Percentiles rank a stretch among this genome's conserved stretches.
Evolutionary conservation across 345 rosid species (phyloP).

Genomic region (Garcia nutans): DNA sequence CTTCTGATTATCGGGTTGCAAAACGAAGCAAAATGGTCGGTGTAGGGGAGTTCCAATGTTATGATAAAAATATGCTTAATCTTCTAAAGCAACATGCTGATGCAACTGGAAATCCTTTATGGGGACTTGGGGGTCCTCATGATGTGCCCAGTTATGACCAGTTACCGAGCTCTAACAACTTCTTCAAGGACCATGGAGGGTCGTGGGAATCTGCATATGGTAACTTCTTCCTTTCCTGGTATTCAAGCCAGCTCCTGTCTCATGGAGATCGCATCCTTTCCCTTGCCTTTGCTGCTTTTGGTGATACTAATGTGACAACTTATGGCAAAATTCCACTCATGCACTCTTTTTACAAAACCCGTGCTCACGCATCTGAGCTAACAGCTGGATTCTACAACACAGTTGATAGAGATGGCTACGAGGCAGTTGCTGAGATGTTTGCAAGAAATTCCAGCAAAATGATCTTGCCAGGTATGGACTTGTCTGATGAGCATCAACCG

Average conservation of each 20-base stretch:
- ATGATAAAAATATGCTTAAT: conserved; percentile 70
- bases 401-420: conserved; percentile 58
- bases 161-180: conserved; percentile 42
- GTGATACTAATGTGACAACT: conserved; percentile 34
- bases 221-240: conserved; percentile 88
- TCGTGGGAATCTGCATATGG: conserved; percentile 89
- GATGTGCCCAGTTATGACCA: conserved; percentile 67
- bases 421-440: conserved; percentile 55
- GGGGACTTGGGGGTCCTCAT: conserved; percentile 96
- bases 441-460: conserved; percentile 75
- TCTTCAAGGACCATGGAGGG: conserved; percentile 74
- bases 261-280: conserved; percentile 75
- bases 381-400: conserved; percentile 80
- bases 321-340: conserved; percentile 69
- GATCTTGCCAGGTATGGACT: conserved; percentile 85
- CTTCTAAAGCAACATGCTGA: conserved; percentile 70
- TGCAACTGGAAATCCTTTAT: conserved; percentile 64
- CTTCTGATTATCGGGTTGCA: conserved; percentile 46
- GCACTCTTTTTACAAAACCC: conserved; percentile 71
- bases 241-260: conserved; percentile 58
- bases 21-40: conserved; percentile 39
- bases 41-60: conserved; percentile 89
- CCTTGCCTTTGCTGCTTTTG: conserved; percentile 54
- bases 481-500: conserved; percentile 57
- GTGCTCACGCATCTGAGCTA: conserved; percentile 68